Percentiles rank a stretch among this genome's conserved stretches.
phyloP scores from a whole-genome alignment of 2,329 filamentous ascomycete genomes.

The Zalaria obscura region DNA sequence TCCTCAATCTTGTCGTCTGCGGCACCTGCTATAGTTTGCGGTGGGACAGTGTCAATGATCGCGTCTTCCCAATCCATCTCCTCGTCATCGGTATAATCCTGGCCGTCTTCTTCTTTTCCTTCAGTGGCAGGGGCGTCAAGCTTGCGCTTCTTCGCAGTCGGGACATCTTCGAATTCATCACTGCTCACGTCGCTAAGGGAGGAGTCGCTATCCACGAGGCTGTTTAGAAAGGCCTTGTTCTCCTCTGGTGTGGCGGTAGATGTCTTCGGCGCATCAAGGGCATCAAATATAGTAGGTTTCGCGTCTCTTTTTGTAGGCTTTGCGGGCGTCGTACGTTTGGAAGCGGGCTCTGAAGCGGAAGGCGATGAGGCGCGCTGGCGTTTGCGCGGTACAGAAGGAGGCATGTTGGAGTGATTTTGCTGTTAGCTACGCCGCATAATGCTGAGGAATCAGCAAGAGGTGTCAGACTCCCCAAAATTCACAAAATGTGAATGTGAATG shows the following conservation, averaged over 20 bases:
- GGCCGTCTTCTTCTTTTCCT: conserved; percentile 42
- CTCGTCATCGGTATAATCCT: conserved; percentile 50
- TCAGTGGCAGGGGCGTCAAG: conserved; percentile 36
- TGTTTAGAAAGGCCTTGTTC: conserved; percentile 19
- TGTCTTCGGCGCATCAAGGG: conserved; percentile 24
- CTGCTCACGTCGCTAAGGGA: conserved; percentile 29
- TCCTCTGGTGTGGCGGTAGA: conserved; percentile 18
- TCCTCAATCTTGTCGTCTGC: conserved; percentile 14
- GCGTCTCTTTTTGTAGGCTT: conserved; percentile 12
- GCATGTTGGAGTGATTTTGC: conserved; percentile 35
- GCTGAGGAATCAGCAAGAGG: too few relatives aligned
- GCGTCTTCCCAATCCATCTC: conserved; percentile 46
- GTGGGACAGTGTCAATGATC: conserved; percentile 17
- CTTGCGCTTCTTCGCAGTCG: conserved; percentile 28
- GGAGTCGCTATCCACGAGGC: conserved; percentile 21
- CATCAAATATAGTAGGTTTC: conserved; percentile 29
- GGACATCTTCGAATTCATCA: conserved; percentile 36
- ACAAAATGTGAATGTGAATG: too few relatives aligned
- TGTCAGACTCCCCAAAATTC: too few relatives aligned
- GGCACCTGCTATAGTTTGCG: conserved; percentile 8
- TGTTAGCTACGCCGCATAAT: not conserved
- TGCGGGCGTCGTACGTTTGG: conserved; percentile 29
- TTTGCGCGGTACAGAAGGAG: conserved; percentile 55
- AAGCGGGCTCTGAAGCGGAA: conserved; percentile 27
- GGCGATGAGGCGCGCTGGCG: conserved; percentile 24